Evolutionary conservation across 805 yeast species (phyloP).

Genomic region (Spathaspora arborariae): DNA sequence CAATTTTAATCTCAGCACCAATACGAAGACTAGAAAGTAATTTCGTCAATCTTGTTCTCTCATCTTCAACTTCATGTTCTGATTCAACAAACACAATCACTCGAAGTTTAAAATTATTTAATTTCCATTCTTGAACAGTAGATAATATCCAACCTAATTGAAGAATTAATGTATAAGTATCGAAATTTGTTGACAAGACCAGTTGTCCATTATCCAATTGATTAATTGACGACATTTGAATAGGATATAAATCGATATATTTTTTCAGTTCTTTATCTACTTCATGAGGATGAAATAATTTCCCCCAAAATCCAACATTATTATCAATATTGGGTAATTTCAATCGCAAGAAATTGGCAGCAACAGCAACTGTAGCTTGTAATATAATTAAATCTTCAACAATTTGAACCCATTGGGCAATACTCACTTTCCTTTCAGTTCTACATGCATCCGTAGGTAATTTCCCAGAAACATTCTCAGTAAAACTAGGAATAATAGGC

Average conservation of each 20-base stretch:
- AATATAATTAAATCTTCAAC: slow-evolving; percentile 85
- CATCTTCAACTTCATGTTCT: slow-evolving; percentile 66
- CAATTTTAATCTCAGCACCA: slow-evolving; percentile 73
- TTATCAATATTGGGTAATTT: slow-evolving; percentile 49
- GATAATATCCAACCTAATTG: slow-evolving; percentile 91
- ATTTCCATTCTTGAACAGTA: slow-evolving; percentile 92
- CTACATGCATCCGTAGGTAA: slow-evolving; percentile 81
- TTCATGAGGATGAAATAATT: background rate
- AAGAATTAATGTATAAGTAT: slow-evolving; percentile 88
- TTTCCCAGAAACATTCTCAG: slow-evolving; percentile 18
- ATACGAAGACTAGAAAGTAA: slow-evolving; percentile 77
- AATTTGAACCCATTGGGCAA: slow-evolving; percentile 86
- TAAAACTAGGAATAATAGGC: slow-evolving; percentile 19
- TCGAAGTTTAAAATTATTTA: slow-evolving; percentile 60
- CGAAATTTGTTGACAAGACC: slow-evolving; percentile 84
- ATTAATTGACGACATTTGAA: slow-evolving; percentile 89
- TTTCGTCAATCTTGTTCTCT: slow-evolving; percentile 54
- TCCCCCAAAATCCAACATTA: slow-evolving; percentile 12
- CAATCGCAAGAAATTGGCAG: slow-evolving; percentile 75
- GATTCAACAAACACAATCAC: slow-evolving; percentile 89
- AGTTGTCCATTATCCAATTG: slow-evolving; percentile 63
- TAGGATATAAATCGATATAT: slow-evolving; percentile 88
- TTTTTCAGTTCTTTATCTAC: slow-evolving; percentile 26
- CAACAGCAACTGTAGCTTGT: slow-evolving; percentile 91
- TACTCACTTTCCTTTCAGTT: slow-evolving; percentile 62